Evolutionary conservation across 345 rosid genomes (phyloP).

Genomic region (Carallia brachiata): DNA sequence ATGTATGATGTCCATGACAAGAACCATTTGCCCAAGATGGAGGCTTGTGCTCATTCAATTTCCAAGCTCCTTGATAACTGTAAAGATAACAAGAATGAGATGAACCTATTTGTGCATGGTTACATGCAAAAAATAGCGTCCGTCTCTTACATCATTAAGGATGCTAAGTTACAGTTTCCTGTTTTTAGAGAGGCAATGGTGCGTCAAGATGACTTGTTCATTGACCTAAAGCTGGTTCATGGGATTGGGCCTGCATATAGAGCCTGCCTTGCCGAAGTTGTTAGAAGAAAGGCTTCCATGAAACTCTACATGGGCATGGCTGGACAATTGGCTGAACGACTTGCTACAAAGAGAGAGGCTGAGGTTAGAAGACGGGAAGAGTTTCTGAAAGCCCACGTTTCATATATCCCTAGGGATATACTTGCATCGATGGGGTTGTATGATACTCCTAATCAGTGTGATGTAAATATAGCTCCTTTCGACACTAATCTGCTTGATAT

Average conservation of each 20-base stretch:
- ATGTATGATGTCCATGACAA: slow-evolving; percentile 97
- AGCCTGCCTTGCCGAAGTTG: slow-evolving; percentile 92
- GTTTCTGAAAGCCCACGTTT: slow-evolving; percentile 63
- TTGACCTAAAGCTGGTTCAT: slow-evolving; percentile 62
- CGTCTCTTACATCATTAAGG: slow-evolving; percentile 70
- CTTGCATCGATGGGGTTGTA: slow-evolving; percentile 79
- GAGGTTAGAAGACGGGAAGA: slow-evolving; percentile 91
- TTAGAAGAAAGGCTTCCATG: slow-evolving; percentile 89
- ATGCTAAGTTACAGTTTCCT: slow-evolving; percentile 87
- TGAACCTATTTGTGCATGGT: slow-evolving; percentile 76
- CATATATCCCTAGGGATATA: slow-evolving; percentile 71
- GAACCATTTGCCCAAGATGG: slow-evolving; percentile 83
- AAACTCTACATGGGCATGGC: slow-evolving; percentile 98
- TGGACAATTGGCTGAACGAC: slow-evolving; percentile 90
- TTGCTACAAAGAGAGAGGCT: slow-evolving; percentile 80
- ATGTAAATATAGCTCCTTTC: slow-evolving; percentile 85
- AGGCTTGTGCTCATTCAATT: slow-evolving; percentile 54
- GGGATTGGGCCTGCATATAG: slow-evolving; percentile 91
- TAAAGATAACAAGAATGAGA: slow-evolving; percentile 79
- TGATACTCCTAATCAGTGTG: slow-evolving; percentile 89
- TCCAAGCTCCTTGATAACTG: slow-evolving; percentile 65
- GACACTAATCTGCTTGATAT: slow-evolving; percentile 74
- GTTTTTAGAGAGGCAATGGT: slow-evolving; percentile 91
- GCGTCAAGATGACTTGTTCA: slow-evolving; percentile 68
- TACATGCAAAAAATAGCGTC: slow-evolving; percentile 79